Evolutionary conservation across 371 early-diverging fungal species (phyloP), one percentile per base, ranked within the genome.

Genomic region (Chytridium lagenaria): DNA sequence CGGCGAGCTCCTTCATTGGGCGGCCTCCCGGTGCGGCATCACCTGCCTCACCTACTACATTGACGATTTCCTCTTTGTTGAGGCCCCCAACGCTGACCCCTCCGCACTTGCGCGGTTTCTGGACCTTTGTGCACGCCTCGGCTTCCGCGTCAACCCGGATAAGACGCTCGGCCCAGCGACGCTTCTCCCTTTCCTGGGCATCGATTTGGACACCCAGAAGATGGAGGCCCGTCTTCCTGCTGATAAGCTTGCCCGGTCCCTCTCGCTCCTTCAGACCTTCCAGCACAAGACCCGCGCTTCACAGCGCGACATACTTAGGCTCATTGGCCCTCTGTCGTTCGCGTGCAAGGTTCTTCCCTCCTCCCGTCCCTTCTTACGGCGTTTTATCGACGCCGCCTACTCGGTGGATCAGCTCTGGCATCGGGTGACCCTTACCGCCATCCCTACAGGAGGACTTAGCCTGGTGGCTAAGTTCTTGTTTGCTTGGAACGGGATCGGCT

Each of bases 1-100:
- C 38, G 59, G 61, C 33, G 70, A 70, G 37, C 40, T 70, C 2
- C 61, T 70, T 16, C 70, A 70, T 40, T 59, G 70, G 70, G 39
- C 39, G 3, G n/a, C 59, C 39, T 15, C 15, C 5, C 10, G 19
- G 16, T 5, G 15, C 7, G 52, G 52, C 2, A 10, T 23, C 7
- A n/a, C 59, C 23, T 34, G 37, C 23, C 12, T 70, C 3, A 16
- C 44, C 22, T 61, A 70, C 63, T 70, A 70, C 31, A 19, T 70
- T 5, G 70, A 70, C 49, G 70, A 70, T 40, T 70, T 70, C 33
- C 44, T 59, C 30, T 57, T 70, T 23, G 33, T 59, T 2, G 70
- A 70, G 63, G 2, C 49, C 22, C 69, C 69, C 55, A 36, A 2
- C n/a, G 2, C 39, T 31, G 37, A 23, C 26, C 63, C 44, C 34